Percentiles rank a stretch among this genome's conserved stretches.
phyloP scores from a whole-genome alignment of 331 rosid species.

The Saraca asoca region DNA sequence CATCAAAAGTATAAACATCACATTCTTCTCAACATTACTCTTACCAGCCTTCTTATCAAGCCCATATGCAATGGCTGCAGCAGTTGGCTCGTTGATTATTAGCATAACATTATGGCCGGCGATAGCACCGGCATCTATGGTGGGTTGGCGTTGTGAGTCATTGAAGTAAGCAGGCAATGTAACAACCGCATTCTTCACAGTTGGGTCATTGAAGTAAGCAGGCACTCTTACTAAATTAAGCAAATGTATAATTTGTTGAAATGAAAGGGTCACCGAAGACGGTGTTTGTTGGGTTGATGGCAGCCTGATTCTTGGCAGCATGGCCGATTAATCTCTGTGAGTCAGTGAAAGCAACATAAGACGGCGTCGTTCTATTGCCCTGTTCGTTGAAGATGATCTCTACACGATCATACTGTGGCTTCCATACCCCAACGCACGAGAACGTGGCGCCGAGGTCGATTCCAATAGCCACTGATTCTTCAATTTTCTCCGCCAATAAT shows the following conservation, averaged over 20 bases:
- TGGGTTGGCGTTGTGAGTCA: slow-evolving; percentile 52
- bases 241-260: too few relatives aligned
- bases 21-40: slow-evolving; percentile 46
- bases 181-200: slow-evolving; percentile 46
- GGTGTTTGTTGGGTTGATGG: slow-evolving; percentile 50
- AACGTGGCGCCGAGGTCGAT: slow-evolving; percentile 49
- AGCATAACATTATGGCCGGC: slow-evolving; percentile 44
- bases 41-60: background rate
- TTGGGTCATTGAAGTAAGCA: too few relatives aligned
- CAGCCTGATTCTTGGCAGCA: slow-evolving; percentile 53
- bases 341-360: slow-evolving; percentile 47
- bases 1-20: slow-evolving; percentile 47
- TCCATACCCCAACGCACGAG: slow-evolving; percentile 54
- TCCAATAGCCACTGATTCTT: slow-evolving; percentile 47
- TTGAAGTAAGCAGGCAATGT: slow-evolving; percentile 50
- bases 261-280: slow-evolving; percentile 53
- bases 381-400: slow-evolving; percentile 55
- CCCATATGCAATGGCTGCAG: too few relatives aligned
- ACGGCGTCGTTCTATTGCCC: slow-evolving; percentile 52
- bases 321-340: slow-evolving; percentile 45
- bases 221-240: too few relatives aligned
- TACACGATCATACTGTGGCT: slow-evolving; percentile 46
- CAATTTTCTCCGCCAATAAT: slow-evolving; percentile 45
- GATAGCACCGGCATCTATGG: slow-evolving; percentile 45
- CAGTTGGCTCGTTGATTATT: slow-evolving; percentile 26